Conservation (phyloP, 495 filamentous ascomycete genomes). For the Penicillium waksmanii region DNA sequence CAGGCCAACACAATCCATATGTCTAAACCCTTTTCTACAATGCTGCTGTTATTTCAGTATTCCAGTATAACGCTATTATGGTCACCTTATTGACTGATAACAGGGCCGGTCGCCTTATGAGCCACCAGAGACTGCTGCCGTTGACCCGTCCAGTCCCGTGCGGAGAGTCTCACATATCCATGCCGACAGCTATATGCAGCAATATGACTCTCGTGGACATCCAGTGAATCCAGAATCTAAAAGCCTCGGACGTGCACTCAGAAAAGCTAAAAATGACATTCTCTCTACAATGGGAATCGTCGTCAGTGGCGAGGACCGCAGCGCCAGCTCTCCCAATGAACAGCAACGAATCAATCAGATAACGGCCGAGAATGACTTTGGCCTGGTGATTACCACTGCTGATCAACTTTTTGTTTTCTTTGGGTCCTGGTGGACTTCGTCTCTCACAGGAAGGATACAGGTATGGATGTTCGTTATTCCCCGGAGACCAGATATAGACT, state of each 20-base stretch:
- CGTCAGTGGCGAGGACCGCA: constrained; percentile 48
- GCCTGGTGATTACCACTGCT: constrained; percentile 49
- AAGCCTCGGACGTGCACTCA: constrained; percentile 43
- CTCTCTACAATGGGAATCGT: constrained; percentile 60
- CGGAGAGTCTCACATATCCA: constrained; percentile 42
- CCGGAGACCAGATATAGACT: not conserved
- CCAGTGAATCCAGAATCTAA: constrained; percentile 64
- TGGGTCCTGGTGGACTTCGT: constrained; percentile 48
- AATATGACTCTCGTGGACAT: constrained; percentile 72
- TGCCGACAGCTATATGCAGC: constrained; percentile 57
- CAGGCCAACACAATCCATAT: not conserved
- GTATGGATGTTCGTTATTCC: constrained; percentile 29
- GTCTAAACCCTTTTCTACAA: not conserved
- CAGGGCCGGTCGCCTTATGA: constrained; percentile 78
- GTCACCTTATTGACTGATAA: constrained; percentile 21
- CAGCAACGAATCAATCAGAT: constrained; percentile 48
- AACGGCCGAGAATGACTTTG: constrained; percentile 53
- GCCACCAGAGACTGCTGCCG: constrained; percentile 45
- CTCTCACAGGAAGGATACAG: constrained; percentile 50
- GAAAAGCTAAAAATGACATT: constrained; percentile 61
- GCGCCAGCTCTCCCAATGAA: constrained; percentile 36
- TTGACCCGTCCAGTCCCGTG: constrained; percentile 24
- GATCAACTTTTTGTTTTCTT: constrained; percentile 47
- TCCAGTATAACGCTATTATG: not conserved
- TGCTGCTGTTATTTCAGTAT: not conserved